A percentile compares a stretch with the other conserved stretches of the same genome.
Evolutionary conservation across 495 filamentous ascomycete species (phyloP).

Genomic region (Hypoxylon rickii): DNA sequence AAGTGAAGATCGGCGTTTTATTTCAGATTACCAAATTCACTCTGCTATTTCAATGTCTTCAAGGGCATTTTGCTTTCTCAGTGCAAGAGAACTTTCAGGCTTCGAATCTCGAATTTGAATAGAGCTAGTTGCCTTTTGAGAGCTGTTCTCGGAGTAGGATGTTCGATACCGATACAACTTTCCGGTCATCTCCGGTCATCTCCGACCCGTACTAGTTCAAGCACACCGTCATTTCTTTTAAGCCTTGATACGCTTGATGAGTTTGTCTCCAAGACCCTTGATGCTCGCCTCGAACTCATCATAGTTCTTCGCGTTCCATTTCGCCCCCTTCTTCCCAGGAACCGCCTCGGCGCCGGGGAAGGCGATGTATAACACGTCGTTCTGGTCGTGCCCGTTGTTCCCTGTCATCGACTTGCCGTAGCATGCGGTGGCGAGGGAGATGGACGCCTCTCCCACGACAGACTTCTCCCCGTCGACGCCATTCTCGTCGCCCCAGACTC

Average conservation of each 20-base stretch:
- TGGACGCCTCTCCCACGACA: conserved; percentile 60
- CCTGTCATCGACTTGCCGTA: conserved; percentile 54
- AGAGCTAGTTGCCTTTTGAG: no score
- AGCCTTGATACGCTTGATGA: conserved; percentile 33
- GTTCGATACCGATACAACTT: no score
- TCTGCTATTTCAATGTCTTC: no score
- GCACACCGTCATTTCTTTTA: neutral
- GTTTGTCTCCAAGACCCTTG: conserved; percentile 50
- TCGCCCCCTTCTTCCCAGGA: conserved; percentile 50
- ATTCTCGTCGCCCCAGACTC: conserved; percentile 71
- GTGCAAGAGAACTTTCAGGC: no score
- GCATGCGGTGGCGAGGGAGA: conserved; percentile 63
- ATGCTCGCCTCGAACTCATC: conserved; percentile 57
- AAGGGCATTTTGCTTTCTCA: no score
- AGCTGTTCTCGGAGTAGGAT: no score
- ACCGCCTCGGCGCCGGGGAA: conserved; percentile 57
- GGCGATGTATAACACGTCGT: conserved; percentile 61
- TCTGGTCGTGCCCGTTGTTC: conserved; percentile 54
- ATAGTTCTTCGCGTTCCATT: conserved; percentile 52
- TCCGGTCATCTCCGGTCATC: no score
- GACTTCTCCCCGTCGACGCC: conserved; percentile 52
- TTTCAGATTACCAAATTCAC: no score
- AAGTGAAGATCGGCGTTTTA: no score
- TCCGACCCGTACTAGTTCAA: no score
- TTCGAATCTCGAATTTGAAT: no score